Evolutionary conservation across 768 basidiomycete species (phyloP).

Genomic region (Dictyophora rubrovolvata): DNA sequence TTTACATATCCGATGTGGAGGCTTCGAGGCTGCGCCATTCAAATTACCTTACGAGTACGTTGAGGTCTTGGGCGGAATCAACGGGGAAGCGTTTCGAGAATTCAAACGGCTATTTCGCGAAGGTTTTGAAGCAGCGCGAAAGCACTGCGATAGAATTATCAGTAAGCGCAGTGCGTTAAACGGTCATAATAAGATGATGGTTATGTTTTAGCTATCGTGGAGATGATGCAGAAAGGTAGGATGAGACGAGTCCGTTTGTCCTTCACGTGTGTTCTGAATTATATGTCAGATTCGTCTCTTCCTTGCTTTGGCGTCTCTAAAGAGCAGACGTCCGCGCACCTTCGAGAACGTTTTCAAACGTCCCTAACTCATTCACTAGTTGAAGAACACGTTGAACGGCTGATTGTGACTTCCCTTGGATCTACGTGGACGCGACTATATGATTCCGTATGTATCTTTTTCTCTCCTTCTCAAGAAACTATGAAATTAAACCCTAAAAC

Average conservation of each 20-base stretch:
- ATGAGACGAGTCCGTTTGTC: background rate
- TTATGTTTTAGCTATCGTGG: slow-evolving; percentile 55
- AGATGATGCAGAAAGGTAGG: slow-evolving; percentile 93
- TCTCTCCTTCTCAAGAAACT: background rate
- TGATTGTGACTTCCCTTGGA: slow-evolving; percentile 84
- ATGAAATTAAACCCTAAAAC: background rate
- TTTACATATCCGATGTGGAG: background rate
- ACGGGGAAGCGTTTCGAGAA: slow-evolving; percentile 64
- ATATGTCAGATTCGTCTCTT: slow-evolving; percentile 61
- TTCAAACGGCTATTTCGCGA: slow-evolving; percentile 84
- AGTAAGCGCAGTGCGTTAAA: slow-evolving; percentile 38
- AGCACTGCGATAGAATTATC: slow-evolving; percentile 93
- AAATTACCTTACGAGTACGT: slow-evolving; percentile 93
- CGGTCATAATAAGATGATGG: background rate
- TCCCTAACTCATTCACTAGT: slow-evolving; percentile 75
- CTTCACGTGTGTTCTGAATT: slow-evolving; percentile 9
- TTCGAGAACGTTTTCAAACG: slow-evolving; percentile 92
- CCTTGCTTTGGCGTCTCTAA: slow-evolving; percentile 89
- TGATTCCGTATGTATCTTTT: slow-evolving; percentile 61
- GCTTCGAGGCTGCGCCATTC: slow-evolving; percentile 97
- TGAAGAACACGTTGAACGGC: slow-evolving; percentile 78
- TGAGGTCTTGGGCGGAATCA: slow-evolving; percentile 85
- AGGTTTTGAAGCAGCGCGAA: slow-evolving; percentile 87
- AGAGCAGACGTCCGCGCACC: slow-evolving; percentile 77
- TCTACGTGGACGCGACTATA: slow-evolving; percentile 94